Evolutionary conservation across 1,284 basidiomycete species (phyloP), one percentile per base, ranked within the genome.

Genomic region (Meripilus lineatus): DNA sequence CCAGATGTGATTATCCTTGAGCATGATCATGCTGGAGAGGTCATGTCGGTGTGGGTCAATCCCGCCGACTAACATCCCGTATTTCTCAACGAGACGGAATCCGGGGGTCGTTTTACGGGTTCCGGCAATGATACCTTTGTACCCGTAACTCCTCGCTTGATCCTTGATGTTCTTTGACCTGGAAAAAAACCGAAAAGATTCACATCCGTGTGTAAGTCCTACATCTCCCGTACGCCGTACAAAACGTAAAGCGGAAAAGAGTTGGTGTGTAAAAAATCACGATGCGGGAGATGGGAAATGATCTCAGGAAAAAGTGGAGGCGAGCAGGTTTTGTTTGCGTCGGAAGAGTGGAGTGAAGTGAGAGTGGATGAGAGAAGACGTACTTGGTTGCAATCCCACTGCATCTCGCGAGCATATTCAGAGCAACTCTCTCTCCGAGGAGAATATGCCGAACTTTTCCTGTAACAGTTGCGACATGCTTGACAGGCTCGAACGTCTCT

Each of bases 1-100:
- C 94, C 93, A 98, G 60, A 99, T 93, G 62, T 99, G 96, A 64
- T 99, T 99, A 62, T 99, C 95, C 68, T 99, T 99, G 58, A 99
- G 81, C 95, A 99, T 99, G 61, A 99, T 95, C 95, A 99, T 99
- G 62, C 89, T 92, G 30, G 89, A 93, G 25, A 99, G 74, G 66
- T 98, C 94, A 59, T 97, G 89, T n/a, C 96, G 79, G 69, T 99
- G 96, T 15, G 90, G 74, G 65, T 99, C 96, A 52, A 98, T 88
- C 4, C 95, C 96, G 20, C 96, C 95, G 21, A 99, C 92, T 36
- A 98, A 71, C 96, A 99, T 99, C 7, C 88, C 96, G 64, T 99
- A 98, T 68, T 99, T 99, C 66, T 99, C 95, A 4, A 99, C 94
- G 14, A 98, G 74, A 38, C 96, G 75, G 71, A 99, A 99, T 1